Conservation (phyloP, 371 early-diverging fungal species). For the Rhizomucor miehei region DNA sequence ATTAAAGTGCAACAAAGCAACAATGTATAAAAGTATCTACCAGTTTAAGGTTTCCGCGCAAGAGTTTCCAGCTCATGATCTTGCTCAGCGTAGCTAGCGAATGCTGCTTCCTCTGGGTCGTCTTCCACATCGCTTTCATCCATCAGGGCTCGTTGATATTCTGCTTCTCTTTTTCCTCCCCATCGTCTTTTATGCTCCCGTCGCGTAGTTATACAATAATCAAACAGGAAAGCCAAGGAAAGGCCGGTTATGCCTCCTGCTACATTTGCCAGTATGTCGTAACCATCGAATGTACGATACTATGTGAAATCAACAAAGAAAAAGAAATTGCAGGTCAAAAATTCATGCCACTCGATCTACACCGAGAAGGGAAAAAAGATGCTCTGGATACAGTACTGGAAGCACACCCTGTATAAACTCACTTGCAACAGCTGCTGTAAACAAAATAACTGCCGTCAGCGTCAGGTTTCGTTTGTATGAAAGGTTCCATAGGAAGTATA, state of each 20-base stretch:
- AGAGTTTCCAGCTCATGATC: no score
- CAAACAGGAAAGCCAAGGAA: conserved; percentile 20
- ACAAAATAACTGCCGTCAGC: conserved; percentile 20
- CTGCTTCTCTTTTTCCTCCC: conserved; percentile 40
- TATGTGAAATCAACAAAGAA: conserved; percentile 5
- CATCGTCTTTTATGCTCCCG: conserved; percentile 31
- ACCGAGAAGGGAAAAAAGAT: background rate
- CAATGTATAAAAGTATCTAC: no score
- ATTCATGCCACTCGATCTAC: background rate
- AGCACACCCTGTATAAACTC: conserved; percentile 45
- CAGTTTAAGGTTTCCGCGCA: no score
- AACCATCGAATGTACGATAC: conserved; percentile 48
- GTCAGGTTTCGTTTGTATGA: conserved; percentile 35
- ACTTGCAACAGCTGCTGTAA: conserved; percentile 30
- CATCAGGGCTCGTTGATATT: conserved; percentile 42
- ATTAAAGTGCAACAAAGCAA: no score
- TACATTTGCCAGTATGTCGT: conserved; percentile 48
- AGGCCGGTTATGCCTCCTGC: conserved; percentile 32
- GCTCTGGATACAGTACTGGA: conserved; percentile 26
- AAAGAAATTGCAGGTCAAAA: background rate
- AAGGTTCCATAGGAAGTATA: conserved; percentile 47
- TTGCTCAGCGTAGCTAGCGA: no score
- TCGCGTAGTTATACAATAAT: conserved; percentile 23
- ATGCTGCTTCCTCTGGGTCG: conserved; percentile 19
- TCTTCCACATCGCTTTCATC: conserved; percentile 25